Evolutionary conservation across 75 land plant genomes (phyloP), one percentile per base, ranked within the genome.

Genomic region (Pinus taeda): DNA sequence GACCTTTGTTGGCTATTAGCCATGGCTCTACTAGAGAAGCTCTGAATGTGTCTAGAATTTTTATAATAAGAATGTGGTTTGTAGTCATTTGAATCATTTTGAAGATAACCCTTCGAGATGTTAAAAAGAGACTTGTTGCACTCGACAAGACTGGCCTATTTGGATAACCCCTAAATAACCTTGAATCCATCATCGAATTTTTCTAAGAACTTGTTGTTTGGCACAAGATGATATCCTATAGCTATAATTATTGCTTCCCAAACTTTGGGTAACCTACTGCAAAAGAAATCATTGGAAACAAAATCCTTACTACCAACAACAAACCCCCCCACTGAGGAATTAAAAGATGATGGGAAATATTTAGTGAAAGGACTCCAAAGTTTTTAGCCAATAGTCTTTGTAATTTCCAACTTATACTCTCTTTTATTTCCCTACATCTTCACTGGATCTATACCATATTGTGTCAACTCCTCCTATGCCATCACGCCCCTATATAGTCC

Each of bases 291-390:
- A 74, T 93, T 96, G 42, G 96, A 80, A 17, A 57, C 75, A 60
- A 96, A 88, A 71, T 88, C 92, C 57, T 85, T 83, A 78, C 88
- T 84, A 53, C 96, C 98, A 17, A 84, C 74, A 17, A 93, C 90
- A 80, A 93, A 96, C 56, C 87, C 98, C 9, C 98, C 98, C n/a
- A 3, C 93, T 92, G 33, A 93, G 98, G 72, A 96, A 96, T 81
- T 96, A 94, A 65, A 96, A 60, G 66, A 96, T 86, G 6, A 96
- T 79, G 29, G 98, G 98, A 2, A 96, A 70, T 81, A 77, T 89
- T 85, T 88, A 69, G 74, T 82, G 81, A 57, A 71, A 76, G 71
- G 18, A 62, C 14, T 36, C 57, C 21, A 83, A n/a, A 12, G 56
- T 62, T 18, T 53, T 67, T 75, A 96, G 96, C 21, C 85, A 49